Base-by-base conservation (phyloP, 805 yeast genomes). In the Kuraishia borneana region DNA sequence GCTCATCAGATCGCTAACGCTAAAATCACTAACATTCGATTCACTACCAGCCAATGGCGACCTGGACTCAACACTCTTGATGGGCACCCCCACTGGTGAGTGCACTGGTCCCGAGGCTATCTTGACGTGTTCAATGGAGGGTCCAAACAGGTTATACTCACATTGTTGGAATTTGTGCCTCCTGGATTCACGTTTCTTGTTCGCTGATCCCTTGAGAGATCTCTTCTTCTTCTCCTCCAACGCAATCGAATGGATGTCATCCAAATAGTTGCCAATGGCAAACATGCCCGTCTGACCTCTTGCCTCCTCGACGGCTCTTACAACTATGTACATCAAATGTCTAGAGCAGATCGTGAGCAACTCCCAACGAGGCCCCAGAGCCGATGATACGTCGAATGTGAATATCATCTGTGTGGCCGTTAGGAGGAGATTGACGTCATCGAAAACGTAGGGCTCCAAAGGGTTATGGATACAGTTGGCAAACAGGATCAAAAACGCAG, bases 401-500 rank as follows among this genome's bases (percentile, higher is more conserved):
- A 48, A 44, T 36, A 42, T 49, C 8, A 38, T 21, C 10, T 31
- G 39, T 6, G 46, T 26, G 2, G 43, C 39, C 7, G 32, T 30
- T 19, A 52, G 36, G 37, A 57, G 30, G 27, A 48, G 36, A n/a
- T 43, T 31, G 8, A 56, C 35, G 37, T 56, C 58, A 6, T 34
- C 30, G n/a, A 38, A 34, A 6, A 43, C 41, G 3, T 33, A 38
- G 3, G 35, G 36, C 13, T 29, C 21, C 1, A 31, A 33, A 8
- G 50, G 46, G 14, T 36, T 38, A 22, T 49, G 47, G 8, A 58
- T 26, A 28, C 47, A 42, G 13, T 43, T 46, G 9, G 53, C 50
- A 36, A 50, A 42, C 12, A 58, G 33, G 1, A 55, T 40, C 23
- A 58, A 36, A 33, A 45, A 53, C 3, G 60, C 55, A 40, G 52